Evolutionary conservation across 2,329 filamentous ascomycete genomes (phyloP).

Genomic region (Cladosporium sp.): DNA sequence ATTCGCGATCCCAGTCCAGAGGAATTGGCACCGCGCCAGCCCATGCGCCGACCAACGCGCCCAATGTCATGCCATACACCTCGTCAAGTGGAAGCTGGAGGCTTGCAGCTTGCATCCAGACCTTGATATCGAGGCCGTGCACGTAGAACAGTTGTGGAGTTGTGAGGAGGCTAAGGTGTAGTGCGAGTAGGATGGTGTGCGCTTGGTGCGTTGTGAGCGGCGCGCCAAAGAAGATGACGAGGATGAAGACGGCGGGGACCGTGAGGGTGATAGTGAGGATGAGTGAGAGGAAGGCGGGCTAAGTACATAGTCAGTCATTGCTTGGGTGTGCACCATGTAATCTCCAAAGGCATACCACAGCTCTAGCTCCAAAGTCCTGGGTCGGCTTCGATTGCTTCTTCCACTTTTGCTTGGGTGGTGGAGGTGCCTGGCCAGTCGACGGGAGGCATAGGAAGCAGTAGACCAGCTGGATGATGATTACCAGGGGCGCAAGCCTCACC

Average conservation of each 20-base stretch:
- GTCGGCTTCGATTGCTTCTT: constrained; percentile 53
- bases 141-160: constrained; percentile 81
- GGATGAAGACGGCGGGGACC: constrained; percentile 57
- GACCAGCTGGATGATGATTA: constrained; percentile 63
- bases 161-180: constrained; percentile 77
- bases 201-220: constrained; percentile 77
- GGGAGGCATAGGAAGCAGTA: constrained; percentile 63
- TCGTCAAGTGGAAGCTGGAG: constrained; percentile 76
- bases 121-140: constrained; percentile 70
- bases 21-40: constrained; percentile 92
- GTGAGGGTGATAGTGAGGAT: constrained; percentile 57
- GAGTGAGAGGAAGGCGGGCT: constrained; percentile 73
- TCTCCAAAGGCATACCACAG: constrained; percentile 42
- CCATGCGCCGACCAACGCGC: constrained; percentile 81
- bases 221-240: constrained; percentile 86
- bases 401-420: constrained; percentile 50
- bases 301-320: constrained; percentile 15
- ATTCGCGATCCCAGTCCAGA: constrained; percentile 97
- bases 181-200: constrained; percentile 77
- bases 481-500: constrained; percentile 58
- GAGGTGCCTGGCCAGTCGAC: constrained; percentile 44
- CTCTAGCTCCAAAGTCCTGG: constrained; percentile 43
- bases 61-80: constrained; percentile 78
- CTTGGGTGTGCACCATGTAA: background rate
- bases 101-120: constrained; percentile 70